Evolutionary conservation across 306 rosid species (phyloP).

Genomic region (Trifolium fragiferum): DNA sequence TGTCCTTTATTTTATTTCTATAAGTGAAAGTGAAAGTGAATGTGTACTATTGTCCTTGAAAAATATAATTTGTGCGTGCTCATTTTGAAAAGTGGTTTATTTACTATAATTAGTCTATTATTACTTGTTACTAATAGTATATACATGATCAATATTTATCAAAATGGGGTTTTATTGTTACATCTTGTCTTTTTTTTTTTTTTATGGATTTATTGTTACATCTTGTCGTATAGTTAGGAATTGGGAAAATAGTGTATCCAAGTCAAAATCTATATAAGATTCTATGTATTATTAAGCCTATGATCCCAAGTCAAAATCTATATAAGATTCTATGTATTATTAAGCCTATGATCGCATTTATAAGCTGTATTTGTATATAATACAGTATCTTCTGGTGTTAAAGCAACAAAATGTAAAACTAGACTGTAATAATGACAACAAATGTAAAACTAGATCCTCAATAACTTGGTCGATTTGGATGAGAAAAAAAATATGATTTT

Average conservation of each 20-base stretch:
- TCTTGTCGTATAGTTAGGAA: not conserved
- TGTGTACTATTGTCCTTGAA: conserved; percentile 3
- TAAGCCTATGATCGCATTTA: not conserved
- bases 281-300: not conserved
- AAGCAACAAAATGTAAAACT: not conserved
- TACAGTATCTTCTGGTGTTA: not conserved
- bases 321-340: not conserved
- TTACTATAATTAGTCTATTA: not conserved
- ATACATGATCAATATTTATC: not conserved
- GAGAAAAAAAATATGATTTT: no score
- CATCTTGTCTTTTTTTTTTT: not conserved
- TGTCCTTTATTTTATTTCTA: not conserved
- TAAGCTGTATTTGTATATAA: not conserved
- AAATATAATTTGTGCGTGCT: not conserved
- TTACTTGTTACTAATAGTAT: not conserved
- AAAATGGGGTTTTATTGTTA: conserved; percentile 1
- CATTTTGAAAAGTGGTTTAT: conserved; percentile 15
- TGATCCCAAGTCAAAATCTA: conserved; percentile 15
- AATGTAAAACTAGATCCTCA: no score
- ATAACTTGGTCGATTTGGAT: no score
- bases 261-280: conserved; percentile 21
- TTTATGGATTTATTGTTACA: not conserved
- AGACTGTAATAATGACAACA: no score
- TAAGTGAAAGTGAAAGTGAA: not conserved
- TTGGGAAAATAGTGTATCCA: not conserved